phyloP scores from a whole-genome alignment of 768 basidiomycete genomes.

The Heimioporus sp. region DNA sequence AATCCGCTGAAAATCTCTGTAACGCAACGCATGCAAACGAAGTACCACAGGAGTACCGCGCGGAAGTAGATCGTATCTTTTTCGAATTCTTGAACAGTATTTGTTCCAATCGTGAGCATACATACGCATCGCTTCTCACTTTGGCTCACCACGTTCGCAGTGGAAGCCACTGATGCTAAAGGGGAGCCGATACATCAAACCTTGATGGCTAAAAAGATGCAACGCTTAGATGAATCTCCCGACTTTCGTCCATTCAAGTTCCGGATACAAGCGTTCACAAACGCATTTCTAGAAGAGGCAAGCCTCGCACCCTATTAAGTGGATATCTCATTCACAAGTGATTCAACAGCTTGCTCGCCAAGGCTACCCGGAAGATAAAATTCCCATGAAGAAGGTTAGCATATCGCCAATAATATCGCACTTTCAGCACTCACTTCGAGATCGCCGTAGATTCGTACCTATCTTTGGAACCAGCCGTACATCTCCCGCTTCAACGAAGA shows the following conservation, averaged over 20 bases:
- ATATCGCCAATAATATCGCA: constrained; percentile 7
- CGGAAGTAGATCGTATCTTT: constrained; percentile 87
- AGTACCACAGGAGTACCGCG: constrained; percentile 76
- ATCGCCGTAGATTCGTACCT: constrained; percentile 73
- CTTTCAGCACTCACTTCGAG: constrained; percentile 18
- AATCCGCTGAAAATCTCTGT: constrained; percentile 27
- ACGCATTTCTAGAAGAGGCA: constrained; percentile 91
- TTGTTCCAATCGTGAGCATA: constrained; percentile 84
- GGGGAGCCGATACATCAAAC: constrained; percentile 98
- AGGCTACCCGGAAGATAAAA: constrained; percentile 90
- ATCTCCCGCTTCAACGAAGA: constrained; percentile 99
- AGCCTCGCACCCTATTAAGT: constrained; percentile 14
- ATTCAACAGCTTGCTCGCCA: constrained; percentile 66
- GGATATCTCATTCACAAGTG: constrained; percentile 8
- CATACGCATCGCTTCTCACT: constrained; percentile 1
- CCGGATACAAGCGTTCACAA: constrained; percentile 96
- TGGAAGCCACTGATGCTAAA: constrained; percentile 90
- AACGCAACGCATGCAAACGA: constrained; percentile 48
- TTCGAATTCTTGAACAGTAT: constrained; percentile 83
- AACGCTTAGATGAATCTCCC: constrained; percentile 90
- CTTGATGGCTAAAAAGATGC: constrained; percentile 99
- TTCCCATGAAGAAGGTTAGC: constrained; percentile 92
- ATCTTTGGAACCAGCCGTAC: constrained; percentile 91
- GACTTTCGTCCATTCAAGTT: constrained; percentile 99
- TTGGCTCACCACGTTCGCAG: constrained; percentile 41